Evolutionary conservation across 176 grass and related monocot genomes (phyloP), one percentile per base, ranked within the genome.

Genomic region (Avena sativa): DNA sequence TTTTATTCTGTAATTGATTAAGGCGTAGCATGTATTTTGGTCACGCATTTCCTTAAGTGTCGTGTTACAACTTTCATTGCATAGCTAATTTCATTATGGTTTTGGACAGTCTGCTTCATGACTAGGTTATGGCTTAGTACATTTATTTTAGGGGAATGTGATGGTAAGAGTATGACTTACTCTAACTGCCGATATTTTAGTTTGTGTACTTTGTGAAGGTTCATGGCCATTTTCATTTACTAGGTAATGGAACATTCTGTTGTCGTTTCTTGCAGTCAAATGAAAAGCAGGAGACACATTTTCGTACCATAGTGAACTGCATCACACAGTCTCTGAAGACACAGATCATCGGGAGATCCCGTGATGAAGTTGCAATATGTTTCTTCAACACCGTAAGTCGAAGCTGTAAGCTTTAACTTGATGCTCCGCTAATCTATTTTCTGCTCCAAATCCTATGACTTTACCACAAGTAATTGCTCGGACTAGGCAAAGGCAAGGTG

Each of bases 381-480:
- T 98, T 98, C 87, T 98, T 95, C 71, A 95, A 98, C 86, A 95
- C 92, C 44, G 96, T 98, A 95, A 86, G 93, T 61, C 40, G 40
- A 43, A 43, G 40, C 40, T 4, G 26, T 43, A 68, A 44, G 51
- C 40, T 59, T 86, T 25, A 19, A 69, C 8, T 34, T 25, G 46
- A 47, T 60, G 51, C 80, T 85, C 47, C 51, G 38, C 8, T 57
- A 65, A 17, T 74, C 57, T 74, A 43, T 76, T 87, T 61, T 15
- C 15, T 56, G 8, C 17, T 75, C 21, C 20, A 11, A 66, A 30
- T 57, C 16, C 20, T 83, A 9, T 19, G 12, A 49, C 78, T 88
- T 70, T 49, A 30, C 49, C 28, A 4, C 15, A 56, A 87, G 38
- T 40, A 40, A 40, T 40, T 40, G 38, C 38, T 40, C 38, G 38